Evolutionary conservation across 169 alveolate genomes (phyloP).

Genomic region (Cryptosporidium sp.): DNA sequence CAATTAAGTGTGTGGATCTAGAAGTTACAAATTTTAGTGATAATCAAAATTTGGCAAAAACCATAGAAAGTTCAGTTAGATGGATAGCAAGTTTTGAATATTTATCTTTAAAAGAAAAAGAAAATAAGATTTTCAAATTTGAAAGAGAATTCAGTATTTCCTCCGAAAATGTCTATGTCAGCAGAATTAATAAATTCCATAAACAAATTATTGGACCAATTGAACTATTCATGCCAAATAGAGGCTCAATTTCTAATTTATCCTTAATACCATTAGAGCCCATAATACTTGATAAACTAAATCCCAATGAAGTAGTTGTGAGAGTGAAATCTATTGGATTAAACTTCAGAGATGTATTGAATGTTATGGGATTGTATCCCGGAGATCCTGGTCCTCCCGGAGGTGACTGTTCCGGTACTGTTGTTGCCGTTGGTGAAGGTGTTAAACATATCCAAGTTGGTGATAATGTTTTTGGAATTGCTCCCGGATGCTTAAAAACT

Average conservation of each 20-base stretch:
- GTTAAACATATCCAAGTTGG: no score
- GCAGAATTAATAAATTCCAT: constrained; percentile 1
- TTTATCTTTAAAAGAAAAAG: constrained; percentile 4
- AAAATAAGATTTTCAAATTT: neutral
- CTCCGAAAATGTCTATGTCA: constrained; percentile 17
- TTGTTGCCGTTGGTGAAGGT: no score
- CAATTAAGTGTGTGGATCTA: constrained; percentile 57
- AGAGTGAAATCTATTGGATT: constrained; percentile 78
- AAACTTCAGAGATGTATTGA: constrained; percentile 83
- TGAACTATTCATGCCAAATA: constrained; percentile 21
- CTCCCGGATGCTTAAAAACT: no score
- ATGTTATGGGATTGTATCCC: constrained; percentile 84
- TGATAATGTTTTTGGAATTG: no score
- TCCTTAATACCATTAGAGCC: neutral
- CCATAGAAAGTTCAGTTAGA: neutral
- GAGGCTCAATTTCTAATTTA: constrained; percentile 72
- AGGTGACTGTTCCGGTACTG: no score
- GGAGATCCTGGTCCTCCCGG: constrained; percentile 84
- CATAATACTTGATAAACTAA: neutral
- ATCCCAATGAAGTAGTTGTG: constrained; percentile 23
- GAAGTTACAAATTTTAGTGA: constrained; percentile 10
- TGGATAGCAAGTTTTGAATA: constrained; percentile 36
- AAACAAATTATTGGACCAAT: constrained; percentile 24
- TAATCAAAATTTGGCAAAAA: neutral
- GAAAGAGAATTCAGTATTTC: constrained; percentile 62